Percentiles rank a stretch among this genome's conserved stretches.
These are phyloP conservation scores for Pseudomassariella vexata DNA, from an alignment of 2,329 filamentous ascomycete genomes.

Conservation along the genomic window DNA sequence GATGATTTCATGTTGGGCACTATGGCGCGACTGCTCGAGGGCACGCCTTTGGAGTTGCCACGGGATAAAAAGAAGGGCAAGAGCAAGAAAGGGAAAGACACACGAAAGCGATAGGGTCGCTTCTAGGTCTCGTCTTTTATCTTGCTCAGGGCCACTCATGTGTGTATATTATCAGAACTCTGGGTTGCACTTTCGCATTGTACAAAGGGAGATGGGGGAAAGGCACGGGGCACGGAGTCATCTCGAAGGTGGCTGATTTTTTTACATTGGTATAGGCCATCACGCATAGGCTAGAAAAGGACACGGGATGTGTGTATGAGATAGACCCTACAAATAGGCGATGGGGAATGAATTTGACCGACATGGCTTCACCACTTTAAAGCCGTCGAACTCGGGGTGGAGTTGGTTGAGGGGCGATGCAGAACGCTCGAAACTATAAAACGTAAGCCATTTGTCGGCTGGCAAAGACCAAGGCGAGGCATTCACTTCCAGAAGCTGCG, in stretches of 20 bases:
- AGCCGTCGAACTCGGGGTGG: no score
- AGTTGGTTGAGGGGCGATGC: no score
- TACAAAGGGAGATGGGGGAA: neutral
- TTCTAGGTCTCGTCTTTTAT: conserved; percentile 1
- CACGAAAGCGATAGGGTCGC: conserved; percentile 38
- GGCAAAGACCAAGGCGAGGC: no score
- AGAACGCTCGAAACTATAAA: no score
- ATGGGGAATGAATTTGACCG: conserved; percentile 1
- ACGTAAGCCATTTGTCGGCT: no score
- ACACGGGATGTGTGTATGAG: neutral
- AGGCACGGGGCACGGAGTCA: neutral
- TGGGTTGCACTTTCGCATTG: neutral
- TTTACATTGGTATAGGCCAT: neutral
- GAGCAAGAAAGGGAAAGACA: conserved; percentile 53
- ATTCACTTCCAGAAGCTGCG: no score
- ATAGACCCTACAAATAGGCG: neutral
- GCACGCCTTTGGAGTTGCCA: conserved; percentile 55
- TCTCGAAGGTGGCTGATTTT: neutral
- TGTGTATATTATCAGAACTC: neutral
- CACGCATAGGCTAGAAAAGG: neutral
- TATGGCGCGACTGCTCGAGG: conserved; percentile 58
- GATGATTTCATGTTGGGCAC: conserved; percentile 71
- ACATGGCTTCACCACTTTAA: neutral
- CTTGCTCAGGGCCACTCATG: neutral
- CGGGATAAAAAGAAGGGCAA: conserved; percentile 60